A percentile compares a stretch with the other conserved stretches of the same genome.
These are phyloP conservation scores for Guillardia theta DNA, from an alignment of 78 protist species.

Conservation along the genomic window DNA sequence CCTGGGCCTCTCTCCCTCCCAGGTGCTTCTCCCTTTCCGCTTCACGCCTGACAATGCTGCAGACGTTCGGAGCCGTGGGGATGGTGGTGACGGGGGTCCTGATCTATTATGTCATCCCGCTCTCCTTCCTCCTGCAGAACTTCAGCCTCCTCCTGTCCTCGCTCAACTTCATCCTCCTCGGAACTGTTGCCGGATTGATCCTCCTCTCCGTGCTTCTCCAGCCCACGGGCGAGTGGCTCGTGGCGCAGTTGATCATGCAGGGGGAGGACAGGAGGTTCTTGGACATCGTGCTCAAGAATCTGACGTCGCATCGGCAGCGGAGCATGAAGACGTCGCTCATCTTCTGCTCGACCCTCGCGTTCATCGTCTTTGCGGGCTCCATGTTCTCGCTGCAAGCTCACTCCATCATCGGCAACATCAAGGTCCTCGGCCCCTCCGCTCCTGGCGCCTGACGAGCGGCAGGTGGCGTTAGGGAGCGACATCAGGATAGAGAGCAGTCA, in stretches of 20 bases:
- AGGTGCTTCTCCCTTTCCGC: neutral
- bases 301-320: neutral
- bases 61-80: neutral
- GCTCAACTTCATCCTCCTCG: neutral
- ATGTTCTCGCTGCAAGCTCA: constrained; percentile 27
- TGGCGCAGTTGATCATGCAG: neutral
- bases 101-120: neutral
- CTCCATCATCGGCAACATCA: constrained; percentile 8
- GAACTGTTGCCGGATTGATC: neutral
- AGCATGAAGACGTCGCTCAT: neutral
- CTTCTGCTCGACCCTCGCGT: neutral
- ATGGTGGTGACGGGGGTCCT: neutral
- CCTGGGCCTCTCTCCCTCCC: neutral
- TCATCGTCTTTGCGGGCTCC: neutral
- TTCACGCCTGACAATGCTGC: neutral
- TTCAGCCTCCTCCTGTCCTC: neutral
- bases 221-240: neutral
- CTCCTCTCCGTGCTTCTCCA: neutral
- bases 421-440: neutral
- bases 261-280: neutral
- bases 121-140: constrained; percentile 12
- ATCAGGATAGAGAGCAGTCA: neutral
- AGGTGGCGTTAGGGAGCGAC: too few relatives aligned
- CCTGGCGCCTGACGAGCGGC: too few relatives aligned
- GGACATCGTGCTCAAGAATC: constrained; percentile 17